Percentiles rank a stretch among this genome's conserved stretches.
phyloP scores from a whole-genome alignment of 2,329 filamentous ascomycete genomes.

The Fusarium solani-melongenae region DNA sequence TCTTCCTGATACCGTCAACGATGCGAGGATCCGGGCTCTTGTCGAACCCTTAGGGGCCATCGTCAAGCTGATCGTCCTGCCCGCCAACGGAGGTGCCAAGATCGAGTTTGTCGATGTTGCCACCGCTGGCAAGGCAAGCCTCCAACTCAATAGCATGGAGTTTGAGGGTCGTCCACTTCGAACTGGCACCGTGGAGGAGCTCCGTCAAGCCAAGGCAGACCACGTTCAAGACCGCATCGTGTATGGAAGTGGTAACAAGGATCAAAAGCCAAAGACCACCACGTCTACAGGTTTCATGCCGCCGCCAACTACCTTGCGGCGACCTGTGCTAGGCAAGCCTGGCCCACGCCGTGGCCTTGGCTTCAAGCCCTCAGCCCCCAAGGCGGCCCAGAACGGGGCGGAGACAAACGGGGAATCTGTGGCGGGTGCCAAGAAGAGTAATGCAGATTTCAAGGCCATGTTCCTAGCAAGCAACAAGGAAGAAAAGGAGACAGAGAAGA shows the following conservation, averaged over 20 bases:
- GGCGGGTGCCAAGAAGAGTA: constrained; percentile 58
- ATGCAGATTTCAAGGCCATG: constrained; percentile 69
- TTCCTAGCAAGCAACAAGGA: constrained; percentile 49
- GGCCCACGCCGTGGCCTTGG: constrained; percentile 58
- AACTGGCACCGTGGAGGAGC: constrained; percentile 64
- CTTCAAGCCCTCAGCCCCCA: constrained; percentile 48
- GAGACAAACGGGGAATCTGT: constrained; percentile 43
- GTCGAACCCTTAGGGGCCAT: constrained; percentile 78
- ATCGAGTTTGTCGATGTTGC: constrained; percentile 81
- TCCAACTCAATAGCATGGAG: constrained; percentile 66
- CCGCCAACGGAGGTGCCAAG: constrained; percentile 85
- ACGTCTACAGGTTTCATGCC: constrained; percentile 53
- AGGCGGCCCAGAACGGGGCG: constrained; percentile 15
- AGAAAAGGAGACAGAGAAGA: neutral
- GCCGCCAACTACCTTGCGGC: constrained; percentile 55
- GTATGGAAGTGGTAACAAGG: constrained; percentile 47
- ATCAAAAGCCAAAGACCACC: constrained; percentile 30
- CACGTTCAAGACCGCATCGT: constrained; percentile 44
- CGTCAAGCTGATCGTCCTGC: constrained; percentile 81
- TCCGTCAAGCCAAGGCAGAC: constrained; percentile 63
- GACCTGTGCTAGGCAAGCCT: constrained; percentile 54
- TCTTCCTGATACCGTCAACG: constrained; percentile 91
- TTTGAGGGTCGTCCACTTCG: constrained; percentile 66
- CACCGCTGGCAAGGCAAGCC: constrained; percentile 77
- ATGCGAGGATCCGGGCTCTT: constrained; percentile 80